A percentile compares a stretch with the other conserved stretches of the same genome.
Evolutionary conservation across 768 basidiomycete genomes (phyloP).

Genomic region (Termitomyces heimii): DNA sequence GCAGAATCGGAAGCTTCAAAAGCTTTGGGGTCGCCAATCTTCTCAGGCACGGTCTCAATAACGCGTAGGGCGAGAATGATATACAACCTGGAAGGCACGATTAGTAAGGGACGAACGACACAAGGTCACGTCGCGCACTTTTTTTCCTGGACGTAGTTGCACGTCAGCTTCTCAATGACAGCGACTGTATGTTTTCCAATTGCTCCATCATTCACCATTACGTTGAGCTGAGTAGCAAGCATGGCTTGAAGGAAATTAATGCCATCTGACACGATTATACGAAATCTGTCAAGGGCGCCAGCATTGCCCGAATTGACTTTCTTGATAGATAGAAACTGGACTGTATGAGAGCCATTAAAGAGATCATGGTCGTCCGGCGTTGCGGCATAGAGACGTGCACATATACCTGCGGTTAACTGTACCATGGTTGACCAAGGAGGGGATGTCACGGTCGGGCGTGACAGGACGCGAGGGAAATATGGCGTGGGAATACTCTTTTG

Average conservation of each 20-base stretch:
- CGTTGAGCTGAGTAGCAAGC: slow-evolving; percentile 89
- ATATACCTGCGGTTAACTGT: slow-evolving; percentile 57
- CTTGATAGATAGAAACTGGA: slow-evolving; percentile 85
- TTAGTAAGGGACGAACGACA: background rate
- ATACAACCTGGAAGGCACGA: slow-evolving; percentile 50
- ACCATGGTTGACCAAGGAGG: slow-evolving; percentile 11
- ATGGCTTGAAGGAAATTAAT: slow-evolving; percentile 84
- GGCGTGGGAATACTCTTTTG: slow-evolving; percentile 9
- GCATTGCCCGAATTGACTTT: slow-evolving; percentile 44
- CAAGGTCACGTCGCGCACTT: slow-evolving; percentile 43
- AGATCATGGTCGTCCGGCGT: slow-evolving; percentile 35
- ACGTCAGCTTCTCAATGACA: slow-evolving; percentile 68
- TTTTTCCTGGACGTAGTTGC: slow-evolving; percentile 80
- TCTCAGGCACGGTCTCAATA: slow-evolving; percentile 47
- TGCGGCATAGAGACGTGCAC: slow-evolving; percentile 40
- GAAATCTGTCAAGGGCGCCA: slow-evolving; percentile 47
- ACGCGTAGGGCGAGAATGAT: slow-evolving; percentile 70
- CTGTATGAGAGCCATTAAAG: slow-evolving; percentile 41
- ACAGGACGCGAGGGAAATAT: slow-evolving; percentile 15
- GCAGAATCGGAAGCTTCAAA: slow-evolving; percentile 20
- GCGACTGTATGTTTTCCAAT: slow-evolving; percentile 66
- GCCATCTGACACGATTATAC: slow-evolving; percentile 90
- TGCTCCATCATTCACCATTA: slow-evolving; percentile 55
- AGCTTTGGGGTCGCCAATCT: slow-evolving; percentile 60
- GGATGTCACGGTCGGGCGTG: slow-evolving; percentile 9